Conservation (phyloP, 2,329 filamentous ascomycete genomes). For the Phialemonium atrogriseum region DNA sequence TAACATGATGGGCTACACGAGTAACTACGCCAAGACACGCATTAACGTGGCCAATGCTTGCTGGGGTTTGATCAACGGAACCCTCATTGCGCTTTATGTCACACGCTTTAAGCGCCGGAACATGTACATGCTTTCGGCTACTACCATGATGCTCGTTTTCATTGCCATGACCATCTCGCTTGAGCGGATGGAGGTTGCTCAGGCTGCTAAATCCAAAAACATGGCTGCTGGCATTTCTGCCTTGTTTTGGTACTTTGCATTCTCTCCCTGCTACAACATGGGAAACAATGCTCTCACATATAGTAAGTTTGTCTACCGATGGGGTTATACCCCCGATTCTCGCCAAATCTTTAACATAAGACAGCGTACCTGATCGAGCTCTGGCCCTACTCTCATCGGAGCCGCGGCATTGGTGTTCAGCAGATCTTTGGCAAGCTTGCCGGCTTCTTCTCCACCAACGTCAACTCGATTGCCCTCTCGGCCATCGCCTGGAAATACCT, state of each 20-base stretch:
- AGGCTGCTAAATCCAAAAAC: slow-evolving; percentile 7
- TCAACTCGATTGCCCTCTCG: slow-evolving; percentile 32
- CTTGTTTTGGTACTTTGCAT: slow-evolving; percentile 16
- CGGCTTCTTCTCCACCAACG: slow-evolving; percentile 25
- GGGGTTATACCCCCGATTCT: not conserved
- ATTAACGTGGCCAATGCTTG: slow-evolving; percentile 36
- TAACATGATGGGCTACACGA: slow-evolving; percentile 34
- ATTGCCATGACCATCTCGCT: slow-evolving; percentile 15
- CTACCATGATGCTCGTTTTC: slow-evolving; percentile 14
- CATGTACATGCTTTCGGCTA: slow-evolving; percentile 13
- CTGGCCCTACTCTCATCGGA: slow-evolving; percentile 16
- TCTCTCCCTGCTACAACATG: slow-evolving; percentile 16
- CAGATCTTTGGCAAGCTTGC: slow-evolving; percentile 31
- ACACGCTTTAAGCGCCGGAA: slow-evolving; percentile 23
- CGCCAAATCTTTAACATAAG: not conserved
- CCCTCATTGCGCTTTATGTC: slow-evolving; percentile 30
- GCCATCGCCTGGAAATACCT: slow-evolving; percentile 33
- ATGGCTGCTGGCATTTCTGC: slow-evolving; percentile 18
- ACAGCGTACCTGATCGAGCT: slow-evolving; percentile 15
- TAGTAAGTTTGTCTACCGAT: slow-evolving; percentile 1
- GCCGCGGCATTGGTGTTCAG: slow-evolving; percentile 32
- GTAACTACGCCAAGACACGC: slow-evolving; percentile 31
- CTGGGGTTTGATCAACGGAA: slow-evolving; percentile 35
- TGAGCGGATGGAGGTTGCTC: slow-evolving; percentile 7
- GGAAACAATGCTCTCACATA: slow-evolving; percentile 17